Percentiles rank a stretch among this genome's conserved stretches.
These are phyloP conservation scores for Beauveria sp. DNA, from an alignment of 2,329 filamentous ascomycete genomes.

Conservation along the genomic window DNA sequence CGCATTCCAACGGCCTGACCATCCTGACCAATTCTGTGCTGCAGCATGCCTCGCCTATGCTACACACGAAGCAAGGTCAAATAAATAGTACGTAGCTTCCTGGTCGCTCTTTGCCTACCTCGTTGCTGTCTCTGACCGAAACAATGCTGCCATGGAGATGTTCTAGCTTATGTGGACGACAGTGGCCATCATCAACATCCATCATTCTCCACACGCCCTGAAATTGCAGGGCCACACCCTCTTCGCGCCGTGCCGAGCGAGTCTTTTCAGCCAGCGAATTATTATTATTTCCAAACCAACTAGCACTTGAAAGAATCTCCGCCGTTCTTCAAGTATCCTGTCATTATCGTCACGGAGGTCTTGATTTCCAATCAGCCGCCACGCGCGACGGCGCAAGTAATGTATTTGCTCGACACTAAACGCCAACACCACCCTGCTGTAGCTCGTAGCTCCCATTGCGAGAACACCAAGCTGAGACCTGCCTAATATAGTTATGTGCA, in stretches of 20 bases:
- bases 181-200: neutral
- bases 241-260: neutral
- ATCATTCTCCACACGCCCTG: neutral
- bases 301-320: neutral
- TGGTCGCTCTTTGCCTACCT: neutral
- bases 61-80: no score
- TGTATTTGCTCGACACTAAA: no score
- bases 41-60: constrained; percentile 5
- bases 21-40: neutral
- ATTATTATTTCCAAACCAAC: neutral
- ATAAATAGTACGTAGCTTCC: neutral
- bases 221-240: neutral
- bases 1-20: constrained; percentile 21
- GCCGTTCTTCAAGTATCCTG: neutral
- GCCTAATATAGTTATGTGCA: neutral
- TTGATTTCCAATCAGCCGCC: neutral
- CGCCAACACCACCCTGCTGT: no score
- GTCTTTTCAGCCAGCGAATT: neutral
- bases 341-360: neutral
- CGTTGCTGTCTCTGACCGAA: neutral
- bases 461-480: neutral
- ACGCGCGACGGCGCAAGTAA: no score
- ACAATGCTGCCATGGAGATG: neutral
- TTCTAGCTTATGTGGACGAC: neutral
- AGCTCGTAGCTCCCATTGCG: neutral